Evolutionary conservation across 306 rosid genomes (phyloP).

Genomic region (Cicer chorassanicum): DNA sequence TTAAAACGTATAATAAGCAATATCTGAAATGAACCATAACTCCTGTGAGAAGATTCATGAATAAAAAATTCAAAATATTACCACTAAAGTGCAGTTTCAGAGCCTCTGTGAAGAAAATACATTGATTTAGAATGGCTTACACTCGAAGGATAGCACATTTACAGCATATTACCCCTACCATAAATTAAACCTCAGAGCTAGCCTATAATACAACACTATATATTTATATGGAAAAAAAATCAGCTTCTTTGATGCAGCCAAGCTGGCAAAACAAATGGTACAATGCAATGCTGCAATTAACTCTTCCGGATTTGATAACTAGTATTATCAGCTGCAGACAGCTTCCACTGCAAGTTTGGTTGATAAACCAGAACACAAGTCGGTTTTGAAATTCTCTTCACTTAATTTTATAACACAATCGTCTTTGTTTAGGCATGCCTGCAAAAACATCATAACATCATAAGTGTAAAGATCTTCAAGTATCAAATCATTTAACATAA

Average conservation of each 20-base stretch:
- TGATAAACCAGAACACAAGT: slow-evolving; percentile 53
- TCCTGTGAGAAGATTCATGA: background rate
- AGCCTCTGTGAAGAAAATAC: slow-evolving; percentile 22
- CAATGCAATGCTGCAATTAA: slow-evolving; percentile 26
- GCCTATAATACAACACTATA: background rate
- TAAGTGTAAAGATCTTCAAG: background rate
- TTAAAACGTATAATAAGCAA: too few species aligned
- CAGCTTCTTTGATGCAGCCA: slow-evolving; percentile 36
- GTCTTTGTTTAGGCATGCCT: slow-evolving; percentile 71
- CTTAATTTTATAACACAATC: slow-evolving; percentile 62
- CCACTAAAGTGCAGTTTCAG: background rate
- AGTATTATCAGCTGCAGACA: slow-evolving; percentile 57
- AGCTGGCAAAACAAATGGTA: slow-evolving; percentile 36
- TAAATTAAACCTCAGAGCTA: slow-evolving; percentile 25
- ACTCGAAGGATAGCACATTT: slow-evolving; percentile 17
- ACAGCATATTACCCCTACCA: slow-evolving; percentile 36
- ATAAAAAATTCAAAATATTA: background rate
- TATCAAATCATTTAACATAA: background rate
- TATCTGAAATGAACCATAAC: background rate
- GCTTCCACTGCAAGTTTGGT: slow-evolving; percentile 89
- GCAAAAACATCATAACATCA: slow-evolving; percentile 48
- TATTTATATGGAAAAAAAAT: slow-evolving; percentile 39
- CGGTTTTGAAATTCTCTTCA: slow-evolving; percentile 60
- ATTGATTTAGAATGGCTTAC: slow-evolving; percentile 36
- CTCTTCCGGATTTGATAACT: slow-evolving; percentile 23